Conservation (phyloP, 306 rosid species). For the Betula pendula region DNA sequence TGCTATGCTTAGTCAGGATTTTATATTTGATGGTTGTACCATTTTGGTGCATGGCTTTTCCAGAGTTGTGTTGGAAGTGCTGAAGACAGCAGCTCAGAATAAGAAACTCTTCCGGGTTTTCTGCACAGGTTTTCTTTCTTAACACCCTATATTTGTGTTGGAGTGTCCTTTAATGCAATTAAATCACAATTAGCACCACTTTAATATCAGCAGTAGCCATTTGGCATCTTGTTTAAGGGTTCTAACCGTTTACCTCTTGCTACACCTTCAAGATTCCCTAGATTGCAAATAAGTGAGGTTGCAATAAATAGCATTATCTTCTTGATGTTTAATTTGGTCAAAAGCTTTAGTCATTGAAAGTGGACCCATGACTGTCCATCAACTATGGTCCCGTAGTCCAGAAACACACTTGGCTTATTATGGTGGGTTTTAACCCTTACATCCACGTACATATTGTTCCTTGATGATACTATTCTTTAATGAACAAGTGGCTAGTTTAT, state of each 20-base stretch:
- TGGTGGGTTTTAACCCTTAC: not conserved
- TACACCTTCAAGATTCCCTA: not conserved
- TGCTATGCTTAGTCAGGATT: conserved; percentile 93
- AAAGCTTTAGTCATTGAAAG: not conserved
- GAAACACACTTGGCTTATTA: conserved; percentile 2
- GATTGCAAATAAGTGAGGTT: not conserved
- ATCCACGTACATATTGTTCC: conserved; percentile 4
- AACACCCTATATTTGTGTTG: not conserved
- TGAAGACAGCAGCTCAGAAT: conserved; percentile 76
- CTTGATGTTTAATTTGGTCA: not conserved
- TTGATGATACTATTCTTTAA: not conserved
- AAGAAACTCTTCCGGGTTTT: conserved; percentile 83
- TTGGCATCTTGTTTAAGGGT: not conserved
- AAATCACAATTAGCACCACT: not conserved
- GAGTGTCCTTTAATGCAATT: not conserved
- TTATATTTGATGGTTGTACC: conserved; percentile 86
- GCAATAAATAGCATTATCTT: not conserved
- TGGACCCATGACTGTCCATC: not conserved
- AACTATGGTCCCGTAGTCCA: not conserved
- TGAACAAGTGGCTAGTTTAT: conserved; percentile 7
- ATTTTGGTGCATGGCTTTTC: conserved; percentile 96
- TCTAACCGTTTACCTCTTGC: not conserved
- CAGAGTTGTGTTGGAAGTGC: conserved; percentile 80
- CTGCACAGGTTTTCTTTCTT: conserved; percentile 68
- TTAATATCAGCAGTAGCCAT: not conserved